Evolutionary conservation across 2,329 filamentous ascomycete species (phyloP), one percentile per base, ranked within the genome.

Genomic region (Xylariaceae sp.): DNA sequence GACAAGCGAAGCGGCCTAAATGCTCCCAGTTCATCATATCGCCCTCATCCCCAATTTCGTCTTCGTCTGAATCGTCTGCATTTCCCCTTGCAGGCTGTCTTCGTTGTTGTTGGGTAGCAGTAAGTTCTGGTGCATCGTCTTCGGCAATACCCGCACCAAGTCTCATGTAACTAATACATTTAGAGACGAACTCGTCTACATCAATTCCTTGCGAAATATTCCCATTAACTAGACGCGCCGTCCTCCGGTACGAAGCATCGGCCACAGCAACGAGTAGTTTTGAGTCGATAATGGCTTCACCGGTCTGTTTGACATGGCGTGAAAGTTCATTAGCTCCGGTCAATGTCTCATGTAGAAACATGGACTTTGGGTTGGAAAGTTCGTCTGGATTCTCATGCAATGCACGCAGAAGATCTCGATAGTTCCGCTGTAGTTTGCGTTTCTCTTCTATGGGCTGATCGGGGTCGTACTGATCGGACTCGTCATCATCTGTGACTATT

Each of bases 201-300:
- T 97, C 92, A 18, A 99, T 76, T 6, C 92, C 91, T 44, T 88
- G 85, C 2, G 84, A 83, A 2, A 81, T 76, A 63, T 88, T 87
- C 6, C 92, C 92, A 24, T 91, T 79, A 1, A 88, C 85, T 21
- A 95, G 79, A 45, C 87, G 85, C 36, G 87, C 79, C 0, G 91
- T 87, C 68, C 91, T 92, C 63, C 89, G 90, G 64, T 88, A 87
- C 0, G 89, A 87, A 4, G 95, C 73, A 59, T 97, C 92, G 4
- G 90, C 89, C 1, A 90, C 86, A 59, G 82, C 86, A 42, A 96
- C 88, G 3, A 97, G 80, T 21, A 95, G 79, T n/a, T 89, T 85
- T 0, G 93, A 92, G 69, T 99, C 94, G 56, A 96, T 87, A 1
- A 89, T 90, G 1, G 94, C 94, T 70, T 97, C 94, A 2, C 87